Base-by-base conservation (phyloP, 2,329 filamentous ascomycete genomes). In the Botrytis hyacinthi region DNA sequence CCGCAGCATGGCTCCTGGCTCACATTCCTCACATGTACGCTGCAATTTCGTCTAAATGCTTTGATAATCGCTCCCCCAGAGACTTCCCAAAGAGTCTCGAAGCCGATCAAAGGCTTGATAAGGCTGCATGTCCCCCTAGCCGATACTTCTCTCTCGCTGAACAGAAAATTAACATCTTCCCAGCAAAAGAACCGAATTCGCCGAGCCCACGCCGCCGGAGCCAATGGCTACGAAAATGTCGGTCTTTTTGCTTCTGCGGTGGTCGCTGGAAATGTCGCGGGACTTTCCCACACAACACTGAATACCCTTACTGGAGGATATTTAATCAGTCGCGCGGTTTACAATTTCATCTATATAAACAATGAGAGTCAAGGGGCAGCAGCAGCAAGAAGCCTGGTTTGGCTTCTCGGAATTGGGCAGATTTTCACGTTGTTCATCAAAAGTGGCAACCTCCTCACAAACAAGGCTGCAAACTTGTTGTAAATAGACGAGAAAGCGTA, bases 221-320 rank as follows among this genome's bases (percentile, higher is more conserved):
- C 74, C 14, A 84, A 84, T 70, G 80, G 81, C 26, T 80, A 83
- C 59, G 83, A 84, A 75, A 84, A 83, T 67, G 70, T 84, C 8
- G 81, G 80, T 26, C 77, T 83, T 35, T 84, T 83, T 72, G 81
- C 82, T 9, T 78, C 82, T 0, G 81, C 82, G 14, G 80, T 84
- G 1, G 78, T 82, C 3, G 83, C 83, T 0, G 83, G 80, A 10
- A 84, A 83, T 66, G 60, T 80, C 0, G 82, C 82, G 4, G 77
- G 78, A 18, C 70, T 84, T 29, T 65, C 76, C 32, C 51, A 73
- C 32, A 7, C 46, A 9, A 77, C 77, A 0, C 44, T 79, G 22
- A 79, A 79, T 40, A 59, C 54, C 1, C 60, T 80, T 4, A 65
- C 73, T 29, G 71, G 51, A 1, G 75, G 69, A 16, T 80, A 80